A percentile compares a stretch with the other conserved stretches of the same genome.
These are phyloP conservation scores for Claviceps quebecensis DNA, from an alignment of 2,329 filamentous ascomycete species.

Conservation along the genomic window DNA sequence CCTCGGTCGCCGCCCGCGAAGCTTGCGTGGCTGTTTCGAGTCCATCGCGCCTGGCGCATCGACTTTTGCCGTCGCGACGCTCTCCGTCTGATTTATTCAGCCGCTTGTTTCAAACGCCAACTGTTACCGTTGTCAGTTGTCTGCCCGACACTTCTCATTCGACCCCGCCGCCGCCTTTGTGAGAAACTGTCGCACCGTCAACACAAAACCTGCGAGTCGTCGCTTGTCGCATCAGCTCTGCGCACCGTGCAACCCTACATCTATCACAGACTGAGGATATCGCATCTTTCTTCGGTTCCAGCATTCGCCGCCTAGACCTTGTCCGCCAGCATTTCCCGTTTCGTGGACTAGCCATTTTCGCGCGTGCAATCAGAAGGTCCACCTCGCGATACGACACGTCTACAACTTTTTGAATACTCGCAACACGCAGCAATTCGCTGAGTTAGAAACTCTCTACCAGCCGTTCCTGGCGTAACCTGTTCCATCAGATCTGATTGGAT, in stretches of 20 bases:
- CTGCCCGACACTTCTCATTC: not conserved
- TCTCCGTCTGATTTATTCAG: not conserved
- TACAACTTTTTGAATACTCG: not conserved
- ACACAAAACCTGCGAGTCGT: not conserved
- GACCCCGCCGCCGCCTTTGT: not conserved
- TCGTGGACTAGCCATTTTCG: not conserved
- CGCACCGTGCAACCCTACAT: not conserved
- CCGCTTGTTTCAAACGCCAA: slow-evolving; percentile 2
- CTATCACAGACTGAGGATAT: not conserved
- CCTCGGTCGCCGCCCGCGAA: not conserved
- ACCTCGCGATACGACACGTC: not conserved
- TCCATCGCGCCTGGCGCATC: slow-evolving; percentile 3
- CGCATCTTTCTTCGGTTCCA: not conserved
- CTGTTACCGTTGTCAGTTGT: slow-evolving; percentile 4
- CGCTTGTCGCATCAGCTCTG: not conserved
- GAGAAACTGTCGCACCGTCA: not conserved
- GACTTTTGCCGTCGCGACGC: slow-evolving; percentile 1
- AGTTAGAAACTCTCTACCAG: not conserved
- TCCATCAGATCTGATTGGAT: slow-evolving; percentile 10
- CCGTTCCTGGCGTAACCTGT: slow-evolving; percentile 6
- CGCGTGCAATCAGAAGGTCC: not conserved
- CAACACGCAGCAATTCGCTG: not conserved
- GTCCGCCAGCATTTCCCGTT: not conserved
- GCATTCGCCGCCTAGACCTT: not conserved
- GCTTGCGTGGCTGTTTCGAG: not conserved